Conservation (phyloP, 2,329 filamentous ascomycete species). For the Sporothrix euskadiensis region DNA sequence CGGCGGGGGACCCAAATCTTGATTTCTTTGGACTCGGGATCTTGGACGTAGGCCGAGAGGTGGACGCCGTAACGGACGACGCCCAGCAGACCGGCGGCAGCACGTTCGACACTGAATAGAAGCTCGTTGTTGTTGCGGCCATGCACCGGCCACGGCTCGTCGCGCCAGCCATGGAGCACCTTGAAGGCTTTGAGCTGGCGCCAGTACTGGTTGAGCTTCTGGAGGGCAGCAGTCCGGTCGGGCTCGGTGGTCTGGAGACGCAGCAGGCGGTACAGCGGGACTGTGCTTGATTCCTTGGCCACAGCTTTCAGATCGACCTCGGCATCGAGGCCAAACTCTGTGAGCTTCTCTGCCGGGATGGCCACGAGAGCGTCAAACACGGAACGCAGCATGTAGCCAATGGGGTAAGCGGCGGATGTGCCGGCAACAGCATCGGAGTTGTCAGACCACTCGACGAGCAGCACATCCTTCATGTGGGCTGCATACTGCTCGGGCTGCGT, state of each 20-base stretch:
- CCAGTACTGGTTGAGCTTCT: constrained; percentile 65
- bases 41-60: constrained; percentile 69
- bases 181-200: constrained; percentile 70
- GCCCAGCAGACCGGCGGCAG: constrained; percentile 72
- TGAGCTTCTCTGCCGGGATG: constrained; percentile 59
- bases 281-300: constrained; percentile 50
- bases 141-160: constrained; percentile 80
- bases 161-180: constrained; percentile 74
- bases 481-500: constrained; percentile 58
- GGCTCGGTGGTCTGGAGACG: constrained; percentile 55
- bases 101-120: constrained; percentile 75
- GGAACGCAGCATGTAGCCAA: constrained; percentile 60
- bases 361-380: constrained; percentile 53
- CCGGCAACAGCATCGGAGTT: constrained; percentile 51
- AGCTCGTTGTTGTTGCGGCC: constrained; percentile 58
- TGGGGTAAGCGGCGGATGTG: constrained; percentile 41
- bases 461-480: constrained; percentile 60
- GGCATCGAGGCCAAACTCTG: constrained; percentile 58
- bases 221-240: constrained; percentile 60
- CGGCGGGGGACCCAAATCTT: constrained; percentile 84
- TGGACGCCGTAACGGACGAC: constrained; percentile 78
- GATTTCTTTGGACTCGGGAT: constrained; percentile 44
- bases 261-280: constrained; percentile 65
- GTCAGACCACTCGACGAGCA: constrained; percentile 64
- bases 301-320: constrained; percentile 25